Percentiles rank a stretch among this genome's conserved stretches.
phyloP scores from a whole-genome alignment of 176 grass and related monocot species.

The Zea luxurians region DNA sequence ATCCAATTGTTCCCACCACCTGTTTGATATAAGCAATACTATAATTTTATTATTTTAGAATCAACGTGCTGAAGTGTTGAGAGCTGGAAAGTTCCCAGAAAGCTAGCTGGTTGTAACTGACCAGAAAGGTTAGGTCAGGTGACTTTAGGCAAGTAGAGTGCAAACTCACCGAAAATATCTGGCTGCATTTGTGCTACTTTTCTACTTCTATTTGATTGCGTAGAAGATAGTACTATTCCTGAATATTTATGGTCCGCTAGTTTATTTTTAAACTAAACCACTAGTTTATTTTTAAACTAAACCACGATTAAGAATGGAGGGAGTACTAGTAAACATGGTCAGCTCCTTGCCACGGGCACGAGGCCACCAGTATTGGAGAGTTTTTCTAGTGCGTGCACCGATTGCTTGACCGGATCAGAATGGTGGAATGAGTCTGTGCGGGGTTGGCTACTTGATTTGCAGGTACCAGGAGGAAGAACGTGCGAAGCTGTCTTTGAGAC shows the following conservation, averaged over 20 bases:
- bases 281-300: too few relatives aligned
- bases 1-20: slow-evolving; percentile 90
- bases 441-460: slow-evolving; percentile 1
- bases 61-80: slow-evolving; percentile 5
- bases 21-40: slow-evolving; percentile 38
- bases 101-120: slow-evolving; percentile 24
- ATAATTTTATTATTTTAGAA: not conserved
- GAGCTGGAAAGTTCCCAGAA: slow-evolving; percentile 37
- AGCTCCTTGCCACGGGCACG: slow-evolving; percentile 13
- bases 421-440: slow-evolving; percentile 3
- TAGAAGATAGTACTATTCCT: not conserved
- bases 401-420: slow-evolving; percentile 13
- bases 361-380: slow-evolving; percentile 24
- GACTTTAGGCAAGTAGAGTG: slow-evolving; percentile 14
- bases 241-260: not conserved
- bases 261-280: too few relatives aligned
- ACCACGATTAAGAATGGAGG: too few relatives aligned
- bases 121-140: slow-evolving; percentile 10
- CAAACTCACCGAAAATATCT: slow-evolving; percentile 30
- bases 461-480: not conserved
- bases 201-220: slow-evolving; percentile 8
- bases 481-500: slow-evolving; percentile 1
- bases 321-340: not conserved
- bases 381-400: not conserved
- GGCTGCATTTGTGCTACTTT: not conserved